Conservation (phyloP, 305 asterid genomes). For the Andrographis paniculata region DNA sequence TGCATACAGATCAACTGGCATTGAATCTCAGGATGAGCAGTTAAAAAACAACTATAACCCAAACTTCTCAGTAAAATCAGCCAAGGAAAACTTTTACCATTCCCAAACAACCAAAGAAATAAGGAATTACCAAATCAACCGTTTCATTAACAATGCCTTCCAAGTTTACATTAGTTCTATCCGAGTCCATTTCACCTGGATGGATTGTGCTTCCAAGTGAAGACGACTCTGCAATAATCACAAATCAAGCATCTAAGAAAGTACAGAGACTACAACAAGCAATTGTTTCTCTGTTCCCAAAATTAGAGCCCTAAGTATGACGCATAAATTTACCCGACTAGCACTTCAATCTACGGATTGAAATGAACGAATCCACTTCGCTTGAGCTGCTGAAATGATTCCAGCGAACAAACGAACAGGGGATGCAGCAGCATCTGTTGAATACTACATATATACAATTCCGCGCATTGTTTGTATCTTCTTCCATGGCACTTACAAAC, state of each 20-base stretch:
- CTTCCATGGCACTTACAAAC: slow-evolving; percentile 13
- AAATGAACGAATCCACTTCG: not conserved
- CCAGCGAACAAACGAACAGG: not conserved
- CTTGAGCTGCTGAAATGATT: not conserved
- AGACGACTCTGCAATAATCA: not conserved
- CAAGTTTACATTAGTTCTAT: slow-evolving; percentile 30
- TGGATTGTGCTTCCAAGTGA: not conserved
- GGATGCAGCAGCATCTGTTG: not conserved
- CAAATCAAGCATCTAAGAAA: not conserved
- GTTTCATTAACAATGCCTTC: slow-evolving; percentile 57
- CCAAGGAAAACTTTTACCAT: too few species aligned
- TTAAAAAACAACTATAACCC: not conserved
- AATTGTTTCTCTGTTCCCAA: not conserved
- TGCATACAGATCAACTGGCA: too few species aligned
- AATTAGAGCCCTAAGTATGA: not conserved
- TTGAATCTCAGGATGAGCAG: not conserved
- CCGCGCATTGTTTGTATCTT: slow-evolving; percentile 16
- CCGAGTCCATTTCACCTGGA: slow-evolving; percentile 25
- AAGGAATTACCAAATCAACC: slow-evolving; percentile 40
- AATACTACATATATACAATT: slow-evolving; percentile 1
- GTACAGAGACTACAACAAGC: not conserved
- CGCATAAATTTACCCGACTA: not conserved
- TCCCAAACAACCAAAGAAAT: not conserved
- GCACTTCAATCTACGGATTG: not conserved
- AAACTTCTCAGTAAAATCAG: too few species aligned